Evolutionary conservation across 2,329 filamentous ascomycete genomes (phyloP).

Genomic region (Onygenales sp.): DNA sequence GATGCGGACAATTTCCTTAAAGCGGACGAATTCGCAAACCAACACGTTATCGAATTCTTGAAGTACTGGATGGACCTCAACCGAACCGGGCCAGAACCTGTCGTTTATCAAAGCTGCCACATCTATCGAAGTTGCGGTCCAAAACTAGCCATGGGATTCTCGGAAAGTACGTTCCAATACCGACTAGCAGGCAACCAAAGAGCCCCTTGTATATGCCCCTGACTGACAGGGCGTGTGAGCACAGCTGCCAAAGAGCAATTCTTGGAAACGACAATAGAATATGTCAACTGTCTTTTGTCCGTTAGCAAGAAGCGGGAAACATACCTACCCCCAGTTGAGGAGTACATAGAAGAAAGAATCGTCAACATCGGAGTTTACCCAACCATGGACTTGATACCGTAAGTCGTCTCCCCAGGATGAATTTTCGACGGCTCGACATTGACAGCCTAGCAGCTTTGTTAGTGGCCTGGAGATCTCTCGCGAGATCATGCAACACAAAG

Average conservation of each 20-base stretch:
- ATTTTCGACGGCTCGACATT: background rate
- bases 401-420: background rate
- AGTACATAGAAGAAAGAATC: constrained; percentile 8
- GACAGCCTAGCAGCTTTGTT: constrained; percentile 1
- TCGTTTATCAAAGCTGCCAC: constrained; percentile 7
- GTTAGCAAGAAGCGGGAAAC: constrained; percentile 8
- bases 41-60: constrained; percentile 4
- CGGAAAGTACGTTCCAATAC: background rate
- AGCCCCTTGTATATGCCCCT: too few relatives aligned
- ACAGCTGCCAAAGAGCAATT: constrained; percentile 6
- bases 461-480: constrained; percentile 1
- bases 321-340: constrained; percentile 6
- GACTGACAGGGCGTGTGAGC: background rate
- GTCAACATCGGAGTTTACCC: constrained; percentile 8
- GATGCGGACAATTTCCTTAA: constrained; percentile 7
- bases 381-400: constrained; percentile 8
- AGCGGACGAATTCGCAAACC: constrained; percentile 6
- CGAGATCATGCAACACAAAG: constrained; percentile 3
- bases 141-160: constrained; percentile 5
- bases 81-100: constrained; percentile 7
- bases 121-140: constrained; percentile 8
- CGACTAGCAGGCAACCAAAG: background rate
- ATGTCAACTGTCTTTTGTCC: constrained; percentile 4
- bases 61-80: constrained; percentile 6
- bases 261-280: constrained; percentile 6